Base-by-base conservation (phyloP, 805 yeast genomes). In the Ogataea haglerorum region DNA sequence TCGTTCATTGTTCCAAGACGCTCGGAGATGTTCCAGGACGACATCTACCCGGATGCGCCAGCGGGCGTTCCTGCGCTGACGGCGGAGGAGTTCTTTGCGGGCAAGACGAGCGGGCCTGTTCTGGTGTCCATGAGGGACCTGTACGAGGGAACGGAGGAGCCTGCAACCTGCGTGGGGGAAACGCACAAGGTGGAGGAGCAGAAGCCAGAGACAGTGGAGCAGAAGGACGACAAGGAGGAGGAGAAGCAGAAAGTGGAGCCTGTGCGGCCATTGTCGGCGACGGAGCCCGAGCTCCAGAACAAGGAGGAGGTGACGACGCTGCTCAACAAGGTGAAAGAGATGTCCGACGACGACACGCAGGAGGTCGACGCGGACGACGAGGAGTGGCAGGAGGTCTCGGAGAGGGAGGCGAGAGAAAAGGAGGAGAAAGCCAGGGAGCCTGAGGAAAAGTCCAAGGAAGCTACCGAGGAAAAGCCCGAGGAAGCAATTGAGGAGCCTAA, bases 1-100 rank as follows among this genome's bases (percentile, higher is more conserved):
- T 85, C 96, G 4, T 93, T 91, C 61, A 77, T 80, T 53, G 96
- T 91, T 43, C 99, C 99, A 51, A 80, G 98, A 71, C 84, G 89
- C 61, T 77, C 95, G 4, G 98, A 93, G 57, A 80, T 81, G 54
- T 91, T 93, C 71, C 96, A 93, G 64, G 83, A 75, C 31, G 98
- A 90, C 54, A 87, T 93, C 36, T 93, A 82, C 59, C 96, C 97
- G 4, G 95, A 85, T 63, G 85, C 91, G 19, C 93, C 95, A 19
- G 80, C 96, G 4, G 74, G 70, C 29, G 72, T 76, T 54, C 82
- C 97, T 4, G 95, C 97, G 0, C 61, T 88, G 42, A 60, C 81
- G 12, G 87, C 95, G 2, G 76, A 68, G 2, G 96, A 89, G 50
- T 93, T 88, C 83, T 73, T 80, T 42, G 64, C 64, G 15, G 98